Conservation (phyloP, 1,139 yeast species). For the Groenewaldozyma auringiensis region DNA sequence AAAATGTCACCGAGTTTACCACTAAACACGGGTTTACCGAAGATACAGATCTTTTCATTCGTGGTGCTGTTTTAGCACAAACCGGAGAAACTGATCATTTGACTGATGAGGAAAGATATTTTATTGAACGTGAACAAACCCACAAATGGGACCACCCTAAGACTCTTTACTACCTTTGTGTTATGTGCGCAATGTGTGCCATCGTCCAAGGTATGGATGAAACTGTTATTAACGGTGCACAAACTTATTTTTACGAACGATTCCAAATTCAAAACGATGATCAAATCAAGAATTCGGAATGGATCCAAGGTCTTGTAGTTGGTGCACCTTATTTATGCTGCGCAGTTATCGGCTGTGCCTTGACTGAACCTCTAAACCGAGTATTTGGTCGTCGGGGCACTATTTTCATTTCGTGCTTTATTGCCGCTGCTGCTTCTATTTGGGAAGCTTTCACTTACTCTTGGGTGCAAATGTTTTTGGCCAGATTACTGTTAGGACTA, state of each 20-base stretch:
- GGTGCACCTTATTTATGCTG: constrained; percentile 79
- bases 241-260: constrained; percentile 54
- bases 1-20: constrained; percentile 67
- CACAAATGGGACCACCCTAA: constrained; percentile 63
- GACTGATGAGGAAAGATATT: constrained; percentile 52
- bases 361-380: constrained; percentile 60
- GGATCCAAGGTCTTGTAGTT: constrained; percentile 69
- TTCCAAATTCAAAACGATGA: constrained; percentile 42
- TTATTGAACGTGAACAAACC: constrained; percentile 44
- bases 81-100: constrained; percentile 53
- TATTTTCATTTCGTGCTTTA: constrained; percentile 57
- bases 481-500: constrained; percentile 64
- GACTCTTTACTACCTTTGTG: constrained; percentile 53
- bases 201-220: constrained; percentile 94
- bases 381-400: constrained; percentile 65
- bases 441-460: constrained; percentile 68
- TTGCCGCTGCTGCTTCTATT: constrained; percentile 60
- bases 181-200: constrained; percentile 80
- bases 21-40: constrained; percentile 48
- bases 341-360: constrained; percentile 63
- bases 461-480: constrained; percentile 72
- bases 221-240: constrained; percentile 79
- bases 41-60: constrained; percentile 51
- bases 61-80: constrained; percentile 73
- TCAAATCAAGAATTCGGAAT: constrained; percentile 42